Conservation (phyloP, 2,329 filamentous ascomycete species). For the Clonostachys solani region DNA sequence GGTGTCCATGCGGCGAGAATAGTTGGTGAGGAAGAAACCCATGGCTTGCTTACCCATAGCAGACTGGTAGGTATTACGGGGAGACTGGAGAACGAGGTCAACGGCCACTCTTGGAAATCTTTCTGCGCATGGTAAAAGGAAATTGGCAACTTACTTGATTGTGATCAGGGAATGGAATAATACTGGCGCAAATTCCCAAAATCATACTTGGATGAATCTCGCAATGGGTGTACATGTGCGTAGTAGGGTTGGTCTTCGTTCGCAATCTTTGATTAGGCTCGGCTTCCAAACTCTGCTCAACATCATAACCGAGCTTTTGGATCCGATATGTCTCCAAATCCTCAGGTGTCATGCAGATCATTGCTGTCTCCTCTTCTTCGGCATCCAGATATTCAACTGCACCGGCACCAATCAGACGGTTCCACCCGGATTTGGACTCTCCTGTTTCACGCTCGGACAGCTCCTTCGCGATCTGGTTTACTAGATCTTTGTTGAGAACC, state of each 20-base stretch:
- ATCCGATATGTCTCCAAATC: slow-evolving; percentile 78
- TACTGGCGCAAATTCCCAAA: slow-evolving; percentile 94
- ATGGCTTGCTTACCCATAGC: slow-evolving; percentile 99
- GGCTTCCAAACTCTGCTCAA: slow-evolving; percentile 52
- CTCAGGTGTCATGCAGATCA: slow-evolving; percentile 99
- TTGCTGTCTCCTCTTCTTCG: slow-evolving; percentile 96
- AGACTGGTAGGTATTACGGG: slow-evolving; percentile 98
- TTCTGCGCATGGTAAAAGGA: background rate
- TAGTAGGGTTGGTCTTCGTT: slow-evolving; percentile 79
- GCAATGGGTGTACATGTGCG: slow-evolving; percentile 94
- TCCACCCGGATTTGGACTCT: slow-evolving; percentile 73
- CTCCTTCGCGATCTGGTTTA: slow-evolving; percentile 69
- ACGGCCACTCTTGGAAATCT: background rate
- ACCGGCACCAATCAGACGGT: slow-evolving; percentile 76
- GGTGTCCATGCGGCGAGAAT: slow-evolving; percentile 94
- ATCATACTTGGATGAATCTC: slow-evolving; percentile 99
- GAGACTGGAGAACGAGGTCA: slow-evolving; percentile 58
- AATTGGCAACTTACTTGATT: slow-evolving; percentile 62
- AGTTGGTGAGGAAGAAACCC: slow-evolving; percentile 98
- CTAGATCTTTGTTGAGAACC: slow-evolving; percentile 77
- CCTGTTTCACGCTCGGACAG: slow-evolving; percentile 60
- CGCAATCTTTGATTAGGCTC: slow-evolving; percentile 85
- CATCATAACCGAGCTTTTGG: slow-evolving; percentile 39
- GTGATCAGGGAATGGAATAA: slow-evolving; percentile 99
- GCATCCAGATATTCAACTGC: slow-evolving; percentile 96